Percentiles rank a stretch among this genome's conserved stretches.
Evolutionary conservation across 2,329 filamentous ascomycete species (phyloP).

Genomic region (Rhynchosporium agropyri): DNA sequence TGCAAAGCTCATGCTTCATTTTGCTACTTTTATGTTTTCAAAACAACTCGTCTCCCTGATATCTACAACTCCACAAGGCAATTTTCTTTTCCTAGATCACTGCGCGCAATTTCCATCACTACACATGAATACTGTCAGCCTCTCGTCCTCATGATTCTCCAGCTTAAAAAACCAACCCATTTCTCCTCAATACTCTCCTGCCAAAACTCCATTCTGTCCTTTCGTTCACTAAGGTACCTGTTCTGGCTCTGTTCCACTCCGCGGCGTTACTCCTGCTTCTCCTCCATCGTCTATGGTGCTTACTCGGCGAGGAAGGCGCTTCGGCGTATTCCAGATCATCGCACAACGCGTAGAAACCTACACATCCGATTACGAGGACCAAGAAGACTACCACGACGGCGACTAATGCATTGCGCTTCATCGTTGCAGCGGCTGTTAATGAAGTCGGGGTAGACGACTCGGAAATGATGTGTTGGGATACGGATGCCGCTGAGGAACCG

Average conservation of each 20-base stretch:
- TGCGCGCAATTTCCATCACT: too few species aligned
- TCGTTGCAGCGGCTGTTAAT: background rate
- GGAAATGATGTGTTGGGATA: background rate
- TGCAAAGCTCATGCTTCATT: background rate
- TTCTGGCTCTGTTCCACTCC: too few species aligned
- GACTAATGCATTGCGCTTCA: background rate
- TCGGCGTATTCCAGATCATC: background rate
- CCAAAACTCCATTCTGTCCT: too few species aligned
- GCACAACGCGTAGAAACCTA: background rate
- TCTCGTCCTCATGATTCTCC: background rate
- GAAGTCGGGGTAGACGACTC: too few species aligned
- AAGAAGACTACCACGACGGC: background rate
- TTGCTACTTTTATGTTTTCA: background rate
- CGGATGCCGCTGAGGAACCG: background rate
- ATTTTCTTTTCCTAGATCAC: background rate
- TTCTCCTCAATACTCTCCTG: background rate
- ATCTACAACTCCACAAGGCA: background rate
- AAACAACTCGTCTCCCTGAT: background rate
- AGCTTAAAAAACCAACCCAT: background rate
- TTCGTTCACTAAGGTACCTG: too few species aligned
- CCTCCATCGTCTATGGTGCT: too few species aligned
- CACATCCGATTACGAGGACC: background rate
- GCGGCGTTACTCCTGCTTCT: too few species aligned
- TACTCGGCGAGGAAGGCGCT: too few species aligned
- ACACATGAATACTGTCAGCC: background rate